Evolutionary conservation across 1,284 basidiomycete genomes (phyloP).

Genomic region (Thelephora terrestris): DNA sequence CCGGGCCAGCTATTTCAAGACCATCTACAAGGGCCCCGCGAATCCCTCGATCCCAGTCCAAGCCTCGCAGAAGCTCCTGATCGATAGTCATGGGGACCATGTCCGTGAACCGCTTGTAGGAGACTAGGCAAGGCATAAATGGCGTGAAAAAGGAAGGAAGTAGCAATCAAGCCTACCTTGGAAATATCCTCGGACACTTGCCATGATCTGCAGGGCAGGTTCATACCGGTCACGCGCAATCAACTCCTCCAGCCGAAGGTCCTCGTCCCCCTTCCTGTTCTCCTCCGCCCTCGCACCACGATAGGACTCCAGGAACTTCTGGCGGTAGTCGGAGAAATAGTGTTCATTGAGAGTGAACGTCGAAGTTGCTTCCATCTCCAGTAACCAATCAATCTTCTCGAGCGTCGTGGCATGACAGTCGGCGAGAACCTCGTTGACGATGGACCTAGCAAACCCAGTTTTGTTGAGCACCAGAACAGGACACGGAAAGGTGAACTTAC

Average conservation of each 20-base stretch:
- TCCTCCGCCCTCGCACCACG: slow-evolving; percentile 15
- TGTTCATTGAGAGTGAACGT: slow-evolving; percentile 50
- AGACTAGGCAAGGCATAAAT: slow-evolving; percentile 31
- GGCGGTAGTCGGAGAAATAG: slow-evolving; percentile 45
- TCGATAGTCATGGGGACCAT: slow-evolving; percentile 56
- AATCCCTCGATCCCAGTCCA: slow-evolving; percentile 24
- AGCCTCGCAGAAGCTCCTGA: slow-evolving; percentile 39
- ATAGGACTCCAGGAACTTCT: slow-evolving; percentile 46
- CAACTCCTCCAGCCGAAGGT: slow-evolving; percentile 25
- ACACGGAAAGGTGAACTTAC: slow-evolving; percentile 27
- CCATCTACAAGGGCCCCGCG: slow-evolving; percentile 34
- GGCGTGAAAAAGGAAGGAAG: not conserved
- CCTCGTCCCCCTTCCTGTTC: not conserved
- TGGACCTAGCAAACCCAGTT: slow-evolving; percentile 23
- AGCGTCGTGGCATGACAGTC: slow-evolving; percentile 7
- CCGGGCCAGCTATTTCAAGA: slow-evolving; percentile 34
- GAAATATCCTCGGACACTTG: slow-evolving; percentile 61
- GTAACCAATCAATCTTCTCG: slow-evolving; percentile 30
- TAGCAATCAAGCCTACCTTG: slow-evolving; percentile 34
- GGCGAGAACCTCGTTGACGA: slow-evolving; percentile 25
- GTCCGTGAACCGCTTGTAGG: slow-evolving; percentile 59
- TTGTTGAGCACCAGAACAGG: not conserved
- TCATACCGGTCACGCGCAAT: slow-evolving; percentile 43
- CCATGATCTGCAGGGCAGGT: slow-evolving; percentile 53
- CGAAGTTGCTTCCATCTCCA: slow-evolving; percentile 37